These are phyloP conservation scores for Epichloe coenophiala DNA, from an alignment of 2,329 filamentous ascomycete genomes.

Conservation along the genomic window DNA sequence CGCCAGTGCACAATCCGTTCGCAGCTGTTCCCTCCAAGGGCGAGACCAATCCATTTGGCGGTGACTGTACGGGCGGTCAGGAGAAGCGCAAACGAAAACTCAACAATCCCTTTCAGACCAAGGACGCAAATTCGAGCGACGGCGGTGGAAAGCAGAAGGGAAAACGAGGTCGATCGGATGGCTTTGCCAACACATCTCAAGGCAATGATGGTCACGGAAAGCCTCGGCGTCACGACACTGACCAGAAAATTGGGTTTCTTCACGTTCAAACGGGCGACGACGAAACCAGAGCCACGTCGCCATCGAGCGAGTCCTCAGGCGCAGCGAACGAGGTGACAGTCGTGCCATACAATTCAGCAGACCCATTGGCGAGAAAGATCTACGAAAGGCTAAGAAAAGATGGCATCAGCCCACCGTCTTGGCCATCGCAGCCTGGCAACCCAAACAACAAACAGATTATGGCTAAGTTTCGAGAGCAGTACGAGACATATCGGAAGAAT, in stretches of 20 bases:
- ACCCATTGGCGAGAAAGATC: conserved; percentile 36
- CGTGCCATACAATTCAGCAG: conserved; percentile 14
- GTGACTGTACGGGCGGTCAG: conserved; percentile 17
- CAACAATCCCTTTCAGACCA: conserved; percentile 16
- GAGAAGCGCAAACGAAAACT: conserved; percentile 15
- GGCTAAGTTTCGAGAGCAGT: conserved; percentile 40
- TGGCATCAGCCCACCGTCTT: conserved; percentile 37
- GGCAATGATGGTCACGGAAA: conserved; percentile 4
- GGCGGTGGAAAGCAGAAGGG: conserved; percentile 9
- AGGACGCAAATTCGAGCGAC: conserved; percentile 14
- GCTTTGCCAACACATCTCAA: conserved; percentile 7
- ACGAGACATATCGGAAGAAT: conserved; percentile 42
- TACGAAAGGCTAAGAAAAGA: conserved; percentile 40
- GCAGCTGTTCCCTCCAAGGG: conserved; percentile 8
- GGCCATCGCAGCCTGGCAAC: conserved; percentile 42
- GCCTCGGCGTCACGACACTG: background rate
- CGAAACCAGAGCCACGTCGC: conserved; percentile 13
- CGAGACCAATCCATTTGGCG: conserved; percentile 15
- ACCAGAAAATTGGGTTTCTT: conserved; percentile 3
- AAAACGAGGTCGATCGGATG: conserved; percentile 13
- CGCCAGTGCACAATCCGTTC: conserved; percentile 24
- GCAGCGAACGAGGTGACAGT: conserved; percentile 3
- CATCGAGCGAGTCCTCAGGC: conserved; percentile 12
- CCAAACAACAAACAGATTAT: conserved; percentile 36
- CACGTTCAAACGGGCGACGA: conserved; percentile 1